Conservation (phyloP, 108 stramenopile genomes). For the Pseudonitzschia multiseries region DNA sequence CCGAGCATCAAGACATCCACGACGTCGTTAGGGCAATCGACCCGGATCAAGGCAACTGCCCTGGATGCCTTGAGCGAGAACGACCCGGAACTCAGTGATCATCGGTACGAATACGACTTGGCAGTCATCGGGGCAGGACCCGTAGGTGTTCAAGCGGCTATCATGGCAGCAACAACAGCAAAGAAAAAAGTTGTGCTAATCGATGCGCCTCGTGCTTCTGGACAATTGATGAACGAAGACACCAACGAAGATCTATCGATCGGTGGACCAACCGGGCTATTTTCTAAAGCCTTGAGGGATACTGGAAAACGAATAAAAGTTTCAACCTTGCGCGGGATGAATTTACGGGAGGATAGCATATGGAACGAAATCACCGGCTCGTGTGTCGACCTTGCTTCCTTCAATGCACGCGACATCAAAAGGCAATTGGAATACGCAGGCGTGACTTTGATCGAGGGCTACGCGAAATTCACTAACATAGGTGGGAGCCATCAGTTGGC, state of each 20-base stretch:
- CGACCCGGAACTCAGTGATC: background rate
- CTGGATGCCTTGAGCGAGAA: background rate
- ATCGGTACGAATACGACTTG: conserved; percentile 54
- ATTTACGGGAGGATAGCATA: conserved; percentile 69
- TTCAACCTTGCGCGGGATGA: conserved; percentile 68
- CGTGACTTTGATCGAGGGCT: conserved; percentile 59
- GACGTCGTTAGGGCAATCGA: background rate
- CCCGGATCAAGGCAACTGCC: background rate
- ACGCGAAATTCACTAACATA: conserved; percentile 58
- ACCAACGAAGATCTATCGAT: conserved; percentile 71
- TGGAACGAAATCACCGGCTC: conserved; percentile 78
- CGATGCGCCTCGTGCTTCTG: conserved; percentile 70
- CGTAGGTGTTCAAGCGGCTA: conserved; percentile 72
- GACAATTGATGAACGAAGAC: conserved; percentile 58
- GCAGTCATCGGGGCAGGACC: conserved; percentile 75
- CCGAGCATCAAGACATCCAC: background rate
- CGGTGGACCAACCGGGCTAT: conserved; percentile 73
- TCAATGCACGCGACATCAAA: conserved; percentile 63
- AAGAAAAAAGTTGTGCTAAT: conserved; percentile 61
- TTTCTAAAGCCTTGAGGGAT: conserved; percentile 78
- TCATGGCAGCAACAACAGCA: conserved; percentile 30
- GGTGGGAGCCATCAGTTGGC: conserved; percentile 48
- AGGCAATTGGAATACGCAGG: conserved; percentile 65
- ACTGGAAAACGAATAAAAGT: conserved; percentile 74
- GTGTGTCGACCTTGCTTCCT: conserved; percentile 69